Evolutionary conservation across 2,329 filamentous ascomycete species (phyloP).

Genomic region (Aspergillus sp.): DNA sequence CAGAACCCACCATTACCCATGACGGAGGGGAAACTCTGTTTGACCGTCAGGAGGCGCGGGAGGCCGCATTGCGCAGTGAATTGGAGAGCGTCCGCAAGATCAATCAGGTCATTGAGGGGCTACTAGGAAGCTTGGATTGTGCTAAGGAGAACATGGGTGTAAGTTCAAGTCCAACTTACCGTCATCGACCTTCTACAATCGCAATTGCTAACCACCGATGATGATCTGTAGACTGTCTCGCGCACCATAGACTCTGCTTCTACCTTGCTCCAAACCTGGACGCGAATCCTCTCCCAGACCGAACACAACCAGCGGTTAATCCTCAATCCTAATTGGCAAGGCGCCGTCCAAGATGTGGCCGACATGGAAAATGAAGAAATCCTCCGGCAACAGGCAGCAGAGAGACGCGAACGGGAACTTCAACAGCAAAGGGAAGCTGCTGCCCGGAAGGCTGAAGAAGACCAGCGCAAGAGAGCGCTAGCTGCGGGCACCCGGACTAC

Average conservation of each 20-base stretch:
- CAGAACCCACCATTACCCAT: constrained; percentile 38
- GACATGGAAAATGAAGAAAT: constrained; percentile 81
- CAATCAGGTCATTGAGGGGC: constrained; percentile 78
- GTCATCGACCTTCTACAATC: background rate
- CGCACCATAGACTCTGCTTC: constrained; percentile 85
- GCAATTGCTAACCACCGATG: background rate
- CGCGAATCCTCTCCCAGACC: constrained; percentile 90
- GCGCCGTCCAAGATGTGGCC: constrained; percentile 80
- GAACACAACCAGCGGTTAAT: constrained; percentile 96
- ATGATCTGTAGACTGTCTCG: constrained; percentile 68
- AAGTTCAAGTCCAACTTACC: constrained; percentile 17
- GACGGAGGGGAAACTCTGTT: constrained; percentile 56
- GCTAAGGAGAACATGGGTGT: constrained; percentile 55
- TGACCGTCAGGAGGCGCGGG: constrained; percentile 68
- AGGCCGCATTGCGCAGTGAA: constrained; percentile 74
- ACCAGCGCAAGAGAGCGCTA: constrained; percentile 43
- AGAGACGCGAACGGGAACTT: constrained; percentile 75
- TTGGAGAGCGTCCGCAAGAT: constrained; percentile 80
- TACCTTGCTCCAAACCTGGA: constrained; percentile 91
- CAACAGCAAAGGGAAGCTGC: constrained; percentile 75
- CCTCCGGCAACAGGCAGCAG: constrained; percentile 72
- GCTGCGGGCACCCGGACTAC: constrained; percentile 36
- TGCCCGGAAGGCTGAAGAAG: constrained; percentile 54
- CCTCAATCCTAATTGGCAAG: constrained; percentile 85
- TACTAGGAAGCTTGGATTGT: constrained; percentile 48